Evolutionary conservation across 2,329 filamentous ascomycete species (phyloP).

Genomic region (Cucurbitaria berberidis): DNA sequence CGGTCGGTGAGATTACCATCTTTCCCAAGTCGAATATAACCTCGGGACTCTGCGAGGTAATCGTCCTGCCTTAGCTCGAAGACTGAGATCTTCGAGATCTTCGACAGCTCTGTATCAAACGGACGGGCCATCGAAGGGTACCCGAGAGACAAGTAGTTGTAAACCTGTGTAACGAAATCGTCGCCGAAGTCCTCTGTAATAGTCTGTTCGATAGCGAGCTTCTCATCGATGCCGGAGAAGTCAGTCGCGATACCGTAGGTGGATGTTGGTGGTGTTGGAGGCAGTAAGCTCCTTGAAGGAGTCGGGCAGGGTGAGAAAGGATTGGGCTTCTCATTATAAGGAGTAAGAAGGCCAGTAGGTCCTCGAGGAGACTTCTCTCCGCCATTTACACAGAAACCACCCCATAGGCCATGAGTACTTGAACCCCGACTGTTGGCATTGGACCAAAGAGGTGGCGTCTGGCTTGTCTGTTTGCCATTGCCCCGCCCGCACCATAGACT

Average conservation of each 20-base stretch:
- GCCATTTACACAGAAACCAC: constrained; percentile 66
- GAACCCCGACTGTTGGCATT: constrained; percentile 54
- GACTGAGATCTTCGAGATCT: constrained; percentile 74
- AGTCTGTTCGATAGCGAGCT: constrained; percentile 52
- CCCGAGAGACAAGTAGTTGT: constrained; percentile 93
- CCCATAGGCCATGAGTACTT: constrained; percentile 74
- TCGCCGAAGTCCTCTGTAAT: constrained; percentile 76
- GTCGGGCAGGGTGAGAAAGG: constrained; percentile 51
- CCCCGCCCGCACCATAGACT: constrained; percentile 64
- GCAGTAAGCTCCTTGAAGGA: constrained; percentile 38
- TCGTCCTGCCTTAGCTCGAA: constrained; percentile 76
- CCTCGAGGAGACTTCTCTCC: constrained; percentile 49
- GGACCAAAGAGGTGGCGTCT: constrained; percentile 45
- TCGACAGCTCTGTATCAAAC: constrained; percentile 84
- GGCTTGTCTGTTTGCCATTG: constrained; percentile 37
- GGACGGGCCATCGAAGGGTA: constrained; percentile 84
- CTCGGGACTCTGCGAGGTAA: constrained; percentile 65
- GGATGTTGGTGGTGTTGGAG: constrained; percentile 48
- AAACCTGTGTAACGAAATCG: constrained; percentile 89
- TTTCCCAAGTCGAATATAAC: constrained; percentile 69
- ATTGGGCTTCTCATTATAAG: constrained; percentile 48
- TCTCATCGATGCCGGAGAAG: constrained; percentile 52
- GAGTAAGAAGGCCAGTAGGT: constrained; percentile 60
- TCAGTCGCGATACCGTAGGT: constrained; percentile 32
- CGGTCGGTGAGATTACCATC: constrained; percentile 57